A percentile compares a stretch with the other conserved stretches of the same genome.
These are phyloP conservation scores for Tuber umbilicatum DNA, from an alignment of 495 filamentous ascomycete species.

Conservation along the genomic window DNA sequence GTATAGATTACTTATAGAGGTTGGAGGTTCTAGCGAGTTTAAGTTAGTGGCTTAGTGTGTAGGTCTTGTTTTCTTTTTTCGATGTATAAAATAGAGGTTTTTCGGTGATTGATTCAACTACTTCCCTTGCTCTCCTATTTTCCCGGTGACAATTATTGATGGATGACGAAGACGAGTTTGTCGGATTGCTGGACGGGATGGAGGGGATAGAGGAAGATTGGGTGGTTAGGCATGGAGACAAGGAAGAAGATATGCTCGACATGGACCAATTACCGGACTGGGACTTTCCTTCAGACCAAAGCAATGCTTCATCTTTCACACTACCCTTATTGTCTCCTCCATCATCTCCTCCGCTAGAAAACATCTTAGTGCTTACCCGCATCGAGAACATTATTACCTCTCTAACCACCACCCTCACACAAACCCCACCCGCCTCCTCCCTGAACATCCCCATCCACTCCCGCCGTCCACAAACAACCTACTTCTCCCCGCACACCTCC, in stretches of 20 bases:
- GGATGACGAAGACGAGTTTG: neutral
- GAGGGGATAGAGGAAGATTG: neutral
- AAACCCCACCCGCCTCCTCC: slow-evolving; percentile 9
- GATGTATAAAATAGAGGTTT: neutral
- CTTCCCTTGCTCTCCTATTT: neutral
- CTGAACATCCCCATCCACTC: slow-evolving; percentile 13
- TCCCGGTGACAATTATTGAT: neutral
- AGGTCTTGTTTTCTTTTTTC: neutral
- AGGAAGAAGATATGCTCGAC: neutral
- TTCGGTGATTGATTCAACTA: neutral
- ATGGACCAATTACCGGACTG: neutral
- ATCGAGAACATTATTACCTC: slow-evolving; percentile 23
- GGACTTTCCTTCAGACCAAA: neutral
- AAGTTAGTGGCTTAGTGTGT: neutral
- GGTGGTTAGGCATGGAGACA: neutral
- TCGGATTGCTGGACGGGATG: neutral
- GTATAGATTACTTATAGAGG: neutral
- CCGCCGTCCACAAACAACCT: slow-evolving; percentile 12
- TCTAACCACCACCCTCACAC: slow-evolving; percentile 10
- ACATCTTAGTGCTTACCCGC: slow-evolving; percentile 12
- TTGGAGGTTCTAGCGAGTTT: neutral
- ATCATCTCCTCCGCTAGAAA: neutral
- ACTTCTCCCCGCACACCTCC: slow-evolving; percentile 14
- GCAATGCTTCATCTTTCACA: neutral
- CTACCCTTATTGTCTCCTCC: neutral